phyloP scores from a whole-genome alignment of 257 asterid genomes.

The Fraxinus americana region DNA sequence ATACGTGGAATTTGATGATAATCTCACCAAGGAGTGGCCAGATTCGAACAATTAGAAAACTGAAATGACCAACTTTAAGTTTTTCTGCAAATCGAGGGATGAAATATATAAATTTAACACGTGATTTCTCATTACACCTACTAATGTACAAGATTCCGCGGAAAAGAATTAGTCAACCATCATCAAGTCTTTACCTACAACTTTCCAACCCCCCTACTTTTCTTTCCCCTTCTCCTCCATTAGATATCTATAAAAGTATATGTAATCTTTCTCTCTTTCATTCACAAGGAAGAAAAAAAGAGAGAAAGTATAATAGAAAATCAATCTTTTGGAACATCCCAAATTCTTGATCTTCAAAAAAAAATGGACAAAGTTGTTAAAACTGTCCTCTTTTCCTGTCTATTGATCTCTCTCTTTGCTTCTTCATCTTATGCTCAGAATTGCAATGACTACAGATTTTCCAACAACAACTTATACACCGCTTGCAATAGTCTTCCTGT shows the following conservation, averaged over 20 bases:
- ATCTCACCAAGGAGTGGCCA: background rate
- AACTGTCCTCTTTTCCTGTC: constrained; percentile 20
- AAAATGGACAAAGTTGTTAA: constrained; percentile 32
- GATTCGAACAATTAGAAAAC: background rate
- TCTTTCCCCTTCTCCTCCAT: background rate
- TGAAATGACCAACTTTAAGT: background rate
- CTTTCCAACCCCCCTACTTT: background rate
- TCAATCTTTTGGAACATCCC: background rate
- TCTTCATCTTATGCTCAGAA: constrained; percentile 30
- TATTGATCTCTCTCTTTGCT: constrained; percentile 15
- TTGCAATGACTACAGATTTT: constrained; percentile 38
- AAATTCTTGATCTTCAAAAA: background rate
- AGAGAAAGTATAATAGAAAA: background rate
- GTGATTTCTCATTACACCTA: no score
- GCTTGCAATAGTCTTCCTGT: constrained; percentile 51
- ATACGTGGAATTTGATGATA: background rate
- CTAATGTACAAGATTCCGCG: background rate
- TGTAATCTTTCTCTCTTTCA: background rate
- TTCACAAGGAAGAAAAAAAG: background rate
- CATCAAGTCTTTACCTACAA: background rate
- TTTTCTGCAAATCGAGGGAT: background rate
- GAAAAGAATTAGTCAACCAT: constrained; percentile 25
- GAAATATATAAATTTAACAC: background rate
- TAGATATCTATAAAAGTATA: background rate
- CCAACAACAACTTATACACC: constrained; percentile 27